Evolutionary conservation across 768 basidiomycete genomes (phyloP).

Genomic region (Lactarius quietus): DNA sequence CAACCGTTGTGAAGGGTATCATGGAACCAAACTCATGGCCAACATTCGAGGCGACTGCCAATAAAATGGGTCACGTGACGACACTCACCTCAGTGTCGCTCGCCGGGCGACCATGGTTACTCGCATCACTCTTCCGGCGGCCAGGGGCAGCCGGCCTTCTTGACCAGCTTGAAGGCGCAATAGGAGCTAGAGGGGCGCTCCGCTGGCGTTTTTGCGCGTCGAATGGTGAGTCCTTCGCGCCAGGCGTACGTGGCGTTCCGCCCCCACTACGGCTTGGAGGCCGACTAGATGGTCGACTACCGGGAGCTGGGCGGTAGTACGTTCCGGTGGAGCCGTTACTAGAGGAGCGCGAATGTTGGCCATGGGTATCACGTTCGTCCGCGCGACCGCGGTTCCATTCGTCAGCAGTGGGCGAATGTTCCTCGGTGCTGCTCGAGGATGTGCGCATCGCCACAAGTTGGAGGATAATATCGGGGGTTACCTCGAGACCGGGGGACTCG

Average conservation of each 20-base stretch:
- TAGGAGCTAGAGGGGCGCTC: slow-evolving; percentile 54
- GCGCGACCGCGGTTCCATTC: slow-evolving; percentile 43
- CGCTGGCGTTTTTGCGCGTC: slow-evolving; percentile 69
- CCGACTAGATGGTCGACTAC: slow-evolving; percentile 42
- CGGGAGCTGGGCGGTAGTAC: slow-evolving; percentile 31
- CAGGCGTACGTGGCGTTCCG: slow-evolving; percentile 52
- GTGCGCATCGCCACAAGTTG: slow-evolving; percentile 51
- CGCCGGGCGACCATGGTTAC: slow-evolving; percentile 42
- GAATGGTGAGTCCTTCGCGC: slow-evolving; percentile 52
- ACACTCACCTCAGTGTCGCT: slow-evolving; percentile 73
- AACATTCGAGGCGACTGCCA: background rate
- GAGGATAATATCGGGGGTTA: slow-evolving; percentile 64
- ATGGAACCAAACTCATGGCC: background rate
- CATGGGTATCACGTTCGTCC: slow-evolving; percentile 32
- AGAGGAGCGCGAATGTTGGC: slow-evolving; percentile 47
- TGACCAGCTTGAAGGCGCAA: slow-evolving; percentile 73
- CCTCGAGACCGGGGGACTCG: slow-evolving; percentile 58
- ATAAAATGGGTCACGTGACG: background rate
- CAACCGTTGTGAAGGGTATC: background rate
- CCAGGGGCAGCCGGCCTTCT: slow-evolving; percentile 64
- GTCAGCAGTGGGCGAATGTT: slow-evolving; percentile 21
- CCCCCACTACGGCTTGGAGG: slow-evolving; percentile 50
- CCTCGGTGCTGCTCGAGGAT: slow-evolving; percentile 16
- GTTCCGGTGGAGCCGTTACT: slow-evolving; percentile 52
- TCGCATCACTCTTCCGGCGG: slow-evolving; percentile 71